These are phyloP conservation scores for Withania somnifera DNA, from an alignment of 305 asterid genomes.

Conservation along the genomic window DNA sequence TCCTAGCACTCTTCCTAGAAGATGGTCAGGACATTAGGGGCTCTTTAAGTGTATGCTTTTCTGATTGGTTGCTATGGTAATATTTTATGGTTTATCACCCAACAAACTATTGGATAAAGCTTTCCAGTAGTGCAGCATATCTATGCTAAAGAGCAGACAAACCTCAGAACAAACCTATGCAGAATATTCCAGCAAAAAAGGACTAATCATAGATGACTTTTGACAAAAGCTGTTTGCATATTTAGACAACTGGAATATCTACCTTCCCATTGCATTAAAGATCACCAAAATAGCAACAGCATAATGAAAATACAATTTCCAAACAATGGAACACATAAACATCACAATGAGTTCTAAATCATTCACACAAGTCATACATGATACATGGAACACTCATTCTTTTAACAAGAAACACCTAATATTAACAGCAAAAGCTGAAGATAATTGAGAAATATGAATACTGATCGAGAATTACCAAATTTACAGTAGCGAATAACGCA, in stretches of 20 bases:
- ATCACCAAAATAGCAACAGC: not conserved
- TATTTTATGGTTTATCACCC: no score
- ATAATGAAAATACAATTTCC: not conserved
- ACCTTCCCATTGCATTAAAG: not conserved
- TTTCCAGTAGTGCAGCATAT: not conserved
- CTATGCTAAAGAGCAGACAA: not conserved
- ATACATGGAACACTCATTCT: not conserved
- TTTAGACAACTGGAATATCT: not conserved
- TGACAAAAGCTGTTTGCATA: not conserved
- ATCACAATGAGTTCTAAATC: not conserved
- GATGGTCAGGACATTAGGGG: no score
- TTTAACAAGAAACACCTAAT: not conserved
- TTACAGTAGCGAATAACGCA: conserved; percentile 25
- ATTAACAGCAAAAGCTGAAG: not conserved
- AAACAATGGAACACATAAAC: not conserved
- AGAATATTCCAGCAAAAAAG: not conserved
- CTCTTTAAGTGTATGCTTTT: no score
- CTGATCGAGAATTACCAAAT: conserved; percentile 33
- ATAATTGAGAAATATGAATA: not conserved
- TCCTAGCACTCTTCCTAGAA: no score
- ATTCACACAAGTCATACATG: not conserved
- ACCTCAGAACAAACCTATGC: not conserved
- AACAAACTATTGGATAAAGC: not conserved
- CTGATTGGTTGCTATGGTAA: no score
- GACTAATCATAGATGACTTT: not conserved